Conservation (phyloP, 306 rosid genomes). For the Boehmeria nivea region DNA sequence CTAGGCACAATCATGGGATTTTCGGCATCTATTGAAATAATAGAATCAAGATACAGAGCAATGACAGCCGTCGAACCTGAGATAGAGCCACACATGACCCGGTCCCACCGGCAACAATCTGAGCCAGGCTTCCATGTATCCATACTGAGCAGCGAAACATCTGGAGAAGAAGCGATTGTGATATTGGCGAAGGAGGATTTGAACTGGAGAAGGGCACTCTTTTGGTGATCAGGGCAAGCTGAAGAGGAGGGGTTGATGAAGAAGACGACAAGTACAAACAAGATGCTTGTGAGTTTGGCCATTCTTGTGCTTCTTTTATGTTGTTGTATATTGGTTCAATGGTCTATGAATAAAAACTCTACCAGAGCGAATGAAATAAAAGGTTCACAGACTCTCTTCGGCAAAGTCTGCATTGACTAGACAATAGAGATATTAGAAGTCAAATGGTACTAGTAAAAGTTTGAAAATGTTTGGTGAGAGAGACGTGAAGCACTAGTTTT, state of each 20-base stretch:
- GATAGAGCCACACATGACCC: slow-evolving; percentile 12
- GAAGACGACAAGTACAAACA: slow-evolving; percentile 1
- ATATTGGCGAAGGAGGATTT: slow-evolving; percentile 11
- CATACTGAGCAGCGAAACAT: neutral
- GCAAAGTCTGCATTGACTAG: too few species aligned
- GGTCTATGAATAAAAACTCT: too few species aligned
- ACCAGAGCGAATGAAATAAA: too few species aligned
- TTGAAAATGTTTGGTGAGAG: too few species aligned
- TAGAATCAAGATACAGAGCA: slow-evolving; percentile 15
- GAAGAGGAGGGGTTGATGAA: slow-evolving; percentile 3
- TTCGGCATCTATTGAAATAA: neutral
- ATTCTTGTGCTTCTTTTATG: neutral
- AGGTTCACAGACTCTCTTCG: too few species aligned
- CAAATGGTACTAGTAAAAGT: too few species aligned
- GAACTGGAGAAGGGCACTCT: slow-evolving; percentile 19
- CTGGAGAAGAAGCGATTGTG: neutral
- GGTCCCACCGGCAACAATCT: slow-evolving; percentile 25
- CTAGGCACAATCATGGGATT: slow-evolving; percentile 11
- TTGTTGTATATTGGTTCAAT: too few species aligned
- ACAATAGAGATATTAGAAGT: too few species aligned
- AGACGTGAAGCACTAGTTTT: too few species aligned
- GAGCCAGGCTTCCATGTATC: slow-evolving; percentile 22
- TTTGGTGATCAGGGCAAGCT: slow-evolving; percentile 20
- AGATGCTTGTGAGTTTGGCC: slow-evolving; percentile 7
- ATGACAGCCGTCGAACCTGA: slow-evolving; percentile 3